These are phyloP conservation scores for Cercospora zeae-maydis DNA, from an alignment of 2,329 filamentous ascomycete genomes.

Conservation along the genomic window DNA sequence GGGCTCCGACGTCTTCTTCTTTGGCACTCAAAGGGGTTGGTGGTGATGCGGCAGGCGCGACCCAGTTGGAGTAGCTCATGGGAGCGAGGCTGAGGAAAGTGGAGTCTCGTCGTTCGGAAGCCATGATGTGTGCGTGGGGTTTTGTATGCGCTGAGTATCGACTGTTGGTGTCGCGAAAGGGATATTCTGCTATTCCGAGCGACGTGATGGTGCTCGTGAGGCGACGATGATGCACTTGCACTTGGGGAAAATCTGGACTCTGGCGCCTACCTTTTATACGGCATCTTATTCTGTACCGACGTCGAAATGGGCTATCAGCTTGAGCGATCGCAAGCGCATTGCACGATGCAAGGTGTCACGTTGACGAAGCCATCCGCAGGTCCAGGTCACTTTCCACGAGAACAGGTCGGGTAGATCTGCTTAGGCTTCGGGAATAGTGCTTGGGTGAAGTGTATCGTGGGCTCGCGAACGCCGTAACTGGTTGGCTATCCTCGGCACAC, in stretches of 20 bases:
- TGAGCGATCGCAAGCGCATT: slow-evolving; percentile 16
- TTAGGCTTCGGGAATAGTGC: slow-evolving; percentile 15
- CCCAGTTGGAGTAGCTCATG: slow-evolving; percentile 19
- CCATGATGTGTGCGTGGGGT: slow-evolving; percentile 11
- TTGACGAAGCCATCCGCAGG: slow-evolving; percentile 19
- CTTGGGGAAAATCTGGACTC: not conserved
- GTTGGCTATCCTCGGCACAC: slow-evolving; percentile 21
- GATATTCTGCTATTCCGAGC: not conserved
- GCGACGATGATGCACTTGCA: too few relatives aligned
- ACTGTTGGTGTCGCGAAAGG: not conserved
- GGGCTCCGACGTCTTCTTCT: not conserved
- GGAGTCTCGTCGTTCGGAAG: slow-evolving; percentile 18
- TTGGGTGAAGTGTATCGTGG: slow-evolving; percentile 15
- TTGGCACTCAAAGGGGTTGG: slow-evolving; percentile 1
- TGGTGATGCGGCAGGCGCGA: slow-evolving; percentile 14
- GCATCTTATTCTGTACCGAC: not conserved
- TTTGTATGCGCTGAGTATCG: not conserved
- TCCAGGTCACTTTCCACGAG: slow-evolving; percentile 18
- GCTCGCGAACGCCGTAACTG: slow-evolving; percentile 10
- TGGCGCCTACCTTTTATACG: not conserved
- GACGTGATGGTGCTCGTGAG: not conserved
- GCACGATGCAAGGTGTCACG: slow-evolving; percentile 14
- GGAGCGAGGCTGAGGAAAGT: slow-evolving; percentile 25
- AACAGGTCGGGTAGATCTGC: slow-evolving; percentile 16
- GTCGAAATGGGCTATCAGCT: not conserved